phyloP scores from a whole-genome alignment of 2,329 filamentous ascomycete species.

The Plectosphaerella cucumerina region DNA sequence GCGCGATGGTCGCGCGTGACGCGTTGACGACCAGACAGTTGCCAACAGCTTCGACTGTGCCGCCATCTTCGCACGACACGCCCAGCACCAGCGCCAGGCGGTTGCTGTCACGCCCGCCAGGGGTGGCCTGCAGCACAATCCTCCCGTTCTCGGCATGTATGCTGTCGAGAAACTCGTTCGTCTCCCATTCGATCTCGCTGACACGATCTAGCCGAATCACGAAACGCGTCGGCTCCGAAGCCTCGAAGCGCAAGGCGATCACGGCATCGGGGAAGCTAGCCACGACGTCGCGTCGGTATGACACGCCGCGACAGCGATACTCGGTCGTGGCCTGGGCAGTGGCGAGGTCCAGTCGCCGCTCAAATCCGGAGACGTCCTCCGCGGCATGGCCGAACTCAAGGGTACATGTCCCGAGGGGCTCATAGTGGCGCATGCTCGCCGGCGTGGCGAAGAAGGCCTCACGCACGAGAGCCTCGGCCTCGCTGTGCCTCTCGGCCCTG shows the following conservation, averaged over 20 bases:
- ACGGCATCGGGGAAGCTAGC: slow-evolving; percentile 15
- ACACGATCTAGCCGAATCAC: slow-evolving; percentile 28
- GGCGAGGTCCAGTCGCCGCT: slow-evolving; percentile 11
- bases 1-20: slow-evolving; percentile 26
- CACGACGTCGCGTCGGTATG: slow-evolving; percentile 14
- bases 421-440: slow-evolving; percentile 41
- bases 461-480: slow-evolving; percentile 12
- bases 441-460: slow-evolving; percentile 39
- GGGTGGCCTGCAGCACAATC: slow-evolving; percentile 30
- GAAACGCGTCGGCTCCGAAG: slow-evolving; percentile 13
- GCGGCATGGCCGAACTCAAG: slow-evolving; percentile 34
- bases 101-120: slow-evolving; percentile 29
- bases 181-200: slow-evolving; percentile 37
- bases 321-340: slow-evolving; percentile 7
- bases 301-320: slow-evolving; percentile 10
- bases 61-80: slow-evolving; percentile 17
- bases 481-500: slow-evolving; percentile 21
- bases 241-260: slow-evolving; percentile 10
- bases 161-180: slow-evolving; percentile 37
- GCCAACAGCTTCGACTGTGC: slow-evolving; percentile 24
- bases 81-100: slow-evolving; percentile 25
- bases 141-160: slow-evolving; percentile 19
- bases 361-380: slow-evolving; percentile 10
- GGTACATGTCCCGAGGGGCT: slow-evolving; percentile 32
- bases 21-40: slow-evolving; percentile 31